phyloP scores from a whole-genome alignment of 1,139 yeast species.

The Magnusiomyces sp. region DNA sequence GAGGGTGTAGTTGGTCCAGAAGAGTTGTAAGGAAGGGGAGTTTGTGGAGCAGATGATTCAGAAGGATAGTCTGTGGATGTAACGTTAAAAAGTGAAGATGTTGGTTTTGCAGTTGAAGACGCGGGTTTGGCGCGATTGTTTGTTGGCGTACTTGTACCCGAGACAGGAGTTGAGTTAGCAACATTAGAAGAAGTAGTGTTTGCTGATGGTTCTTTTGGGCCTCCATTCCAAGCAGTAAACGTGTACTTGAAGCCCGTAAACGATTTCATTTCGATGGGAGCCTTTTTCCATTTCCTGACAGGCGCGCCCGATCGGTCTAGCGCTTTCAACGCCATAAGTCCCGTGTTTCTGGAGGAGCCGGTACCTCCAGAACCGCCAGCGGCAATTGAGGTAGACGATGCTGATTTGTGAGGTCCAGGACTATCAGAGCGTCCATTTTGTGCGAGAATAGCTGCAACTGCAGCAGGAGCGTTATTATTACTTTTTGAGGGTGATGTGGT shows the following conservation, averaged over 20 bases:
- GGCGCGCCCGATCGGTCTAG: constrained; percentile 44
- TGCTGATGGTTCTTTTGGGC: constrained; percentile 8
- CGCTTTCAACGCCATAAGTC: constrained; percentile 20
- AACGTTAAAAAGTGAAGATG: too few species aligned
- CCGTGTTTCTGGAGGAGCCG: neutral
- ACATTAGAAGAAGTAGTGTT: too few species aligned
- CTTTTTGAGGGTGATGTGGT: too few species aligned
- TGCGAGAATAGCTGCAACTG: too few species aligned
- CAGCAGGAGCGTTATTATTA: too few species aligned
- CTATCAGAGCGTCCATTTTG: too few species aligned
- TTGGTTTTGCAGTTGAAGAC: too few species aligned
- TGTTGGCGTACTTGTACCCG: neutral
- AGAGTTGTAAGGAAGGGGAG: neutral
- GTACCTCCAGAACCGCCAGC: neutral
- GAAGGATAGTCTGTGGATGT: neutral
- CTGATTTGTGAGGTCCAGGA: too few species aligned
- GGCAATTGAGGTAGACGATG: neutral
- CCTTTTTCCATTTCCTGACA: constrained; percentile 45
- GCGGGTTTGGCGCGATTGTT: too few species aligned
- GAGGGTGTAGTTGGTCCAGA: neutral
- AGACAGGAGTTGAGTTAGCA: neutral
- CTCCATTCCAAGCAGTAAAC: constrained; percentile 39
- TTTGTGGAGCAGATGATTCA: neutral
- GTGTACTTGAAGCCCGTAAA: constrained; percentile 50
- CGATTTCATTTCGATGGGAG: constrained; percentile 42